Conservation (phyloP, 2,329 filamentous ascomycete species). For the Fusarium sp. region DNA sequence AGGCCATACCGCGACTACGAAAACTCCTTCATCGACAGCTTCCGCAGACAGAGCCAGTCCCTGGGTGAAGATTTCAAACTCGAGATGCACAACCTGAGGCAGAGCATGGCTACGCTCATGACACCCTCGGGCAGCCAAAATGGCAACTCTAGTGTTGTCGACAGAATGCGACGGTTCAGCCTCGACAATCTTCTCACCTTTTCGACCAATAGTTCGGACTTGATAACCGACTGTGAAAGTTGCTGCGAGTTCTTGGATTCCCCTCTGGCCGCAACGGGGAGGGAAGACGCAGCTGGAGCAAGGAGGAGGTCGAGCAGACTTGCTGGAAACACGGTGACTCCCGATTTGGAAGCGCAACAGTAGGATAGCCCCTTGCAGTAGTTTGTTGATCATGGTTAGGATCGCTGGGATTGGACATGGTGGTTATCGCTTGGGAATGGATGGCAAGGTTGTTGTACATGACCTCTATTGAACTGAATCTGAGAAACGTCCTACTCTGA, state of each 20-base stretch:
- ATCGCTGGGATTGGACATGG: background rate
- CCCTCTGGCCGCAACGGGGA: conserved; percentile 36
- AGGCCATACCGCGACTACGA: conserved; percentile 30
- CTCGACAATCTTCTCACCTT: conserved; percentile 32
- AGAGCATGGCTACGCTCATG: conserved; percentile 25
- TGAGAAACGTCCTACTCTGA: conserved; percentile 42
- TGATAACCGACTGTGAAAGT: conserved; percentile 27
- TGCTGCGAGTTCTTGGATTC: conserved; percentile 34
- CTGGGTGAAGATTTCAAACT: conserved; percentile 39
- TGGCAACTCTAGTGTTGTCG: background rate
- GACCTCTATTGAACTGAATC: conserved; percentile 47
- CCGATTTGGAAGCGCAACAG: conserved; percentile 32
- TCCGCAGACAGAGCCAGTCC: conserved; percentile 43
- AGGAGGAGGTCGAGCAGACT: conserved; percentile 29
- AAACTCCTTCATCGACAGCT: conserved; percentile 37
- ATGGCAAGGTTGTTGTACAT: conserved; percentile 47
- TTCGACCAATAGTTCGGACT: conserved; percentile 26
- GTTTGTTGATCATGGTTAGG: background rate
- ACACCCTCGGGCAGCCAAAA: conserved; percentile 14
- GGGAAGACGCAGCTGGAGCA: conserved; percentile 27
- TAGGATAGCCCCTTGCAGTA: conserved; percentile 13
- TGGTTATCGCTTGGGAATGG: conserved; percentile 12
- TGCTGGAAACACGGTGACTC: conserved; percentile 3
- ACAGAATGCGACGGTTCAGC: conserved; percentile 22
- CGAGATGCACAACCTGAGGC: conserved; percentile 37